These are phyloP conservation scores for Parathielavia hyrcaniae DNA, from an alignment of 495 filamentous ascomycete genomes.

Conservation along the genomic window DNA sequence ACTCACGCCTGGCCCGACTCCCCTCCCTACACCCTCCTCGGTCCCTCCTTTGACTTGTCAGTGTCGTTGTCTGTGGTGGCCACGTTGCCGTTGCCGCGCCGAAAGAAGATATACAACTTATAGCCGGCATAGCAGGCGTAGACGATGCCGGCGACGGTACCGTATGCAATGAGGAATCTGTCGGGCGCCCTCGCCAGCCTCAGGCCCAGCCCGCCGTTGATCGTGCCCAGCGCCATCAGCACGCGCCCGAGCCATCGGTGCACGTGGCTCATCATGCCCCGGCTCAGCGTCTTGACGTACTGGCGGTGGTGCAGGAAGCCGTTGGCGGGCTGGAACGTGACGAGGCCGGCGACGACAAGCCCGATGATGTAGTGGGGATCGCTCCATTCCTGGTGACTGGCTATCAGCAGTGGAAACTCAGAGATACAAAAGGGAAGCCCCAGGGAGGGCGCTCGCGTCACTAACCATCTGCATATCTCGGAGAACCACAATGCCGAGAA, in stretches of 20 bases:
- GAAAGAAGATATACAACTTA: conserved; percentile 16
- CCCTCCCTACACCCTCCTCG: neutral
- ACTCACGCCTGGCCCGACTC: too few species aligned
- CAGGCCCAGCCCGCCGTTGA: conserved; percentile 68
- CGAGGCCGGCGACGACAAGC: conserved; percentile 49
- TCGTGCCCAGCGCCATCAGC: conserved; percentile 56
- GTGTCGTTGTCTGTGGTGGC: neutral
- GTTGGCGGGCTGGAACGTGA: conserved; percentile 59
- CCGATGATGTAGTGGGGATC: conserved; percentile 50
- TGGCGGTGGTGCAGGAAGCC: conserved; percentile 59
- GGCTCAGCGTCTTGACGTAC: conserved; percentile 43
- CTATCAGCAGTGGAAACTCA: conserved; percentile 10
- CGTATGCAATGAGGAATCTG: conserved; percentile 52
- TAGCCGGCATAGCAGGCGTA: conserved; percentile 39
- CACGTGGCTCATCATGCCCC: conserved; percentile 49
- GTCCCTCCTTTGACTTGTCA: neutral
- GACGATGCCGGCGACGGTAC: conserved; percentile 52
- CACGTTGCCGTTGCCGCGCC: neutral
- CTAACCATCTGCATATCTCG: conserved; percentile 35
- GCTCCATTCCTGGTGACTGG: conserved; percentile 32
- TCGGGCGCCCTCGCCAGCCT: conserved; percentile 38
- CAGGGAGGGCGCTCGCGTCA: neutral
- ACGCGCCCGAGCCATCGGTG: conserved; percentile 68
- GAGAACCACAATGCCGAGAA: conserved; percentile 50
- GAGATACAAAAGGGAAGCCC: neutral